Percentiles rank a stretch among this genome's conserved stretches.
These are phyloP conservation scores for Fusarium pseudocircinatum DNA, from an alignment of 2,329 filamentous ascomycete genomes.

Conservation along the genomic window DNA sequence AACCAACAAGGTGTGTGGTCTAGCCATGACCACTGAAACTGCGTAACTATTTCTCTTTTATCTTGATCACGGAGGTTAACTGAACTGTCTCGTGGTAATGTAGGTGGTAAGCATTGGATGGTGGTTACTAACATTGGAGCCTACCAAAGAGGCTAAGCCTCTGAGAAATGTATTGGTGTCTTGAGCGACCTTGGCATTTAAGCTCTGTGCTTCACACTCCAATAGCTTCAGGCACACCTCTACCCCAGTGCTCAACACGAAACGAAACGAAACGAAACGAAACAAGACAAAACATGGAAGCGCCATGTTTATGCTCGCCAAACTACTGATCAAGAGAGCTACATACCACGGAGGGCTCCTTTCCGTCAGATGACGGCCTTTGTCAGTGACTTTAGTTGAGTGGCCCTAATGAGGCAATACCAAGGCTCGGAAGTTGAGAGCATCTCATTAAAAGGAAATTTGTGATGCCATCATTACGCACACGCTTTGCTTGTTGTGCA, in stretches of 20 bases:
- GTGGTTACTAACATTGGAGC: neutral
- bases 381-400: neutral
- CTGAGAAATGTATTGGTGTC: conserved; percentile 23
- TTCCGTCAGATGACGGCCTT: neutral
- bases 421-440: conserved; percentile 1
- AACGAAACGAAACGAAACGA: conserved; percentile 34
- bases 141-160: conserved; percentile 5
- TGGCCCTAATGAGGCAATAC: conserved; percentile 1
- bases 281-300: conserved; percentile 22
- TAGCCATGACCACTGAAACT: neutral
- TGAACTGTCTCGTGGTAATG: neutral
- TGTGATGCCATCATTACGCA: conserved; percentile 31
- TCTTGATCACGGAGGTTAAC: neutral
- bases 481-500: conserved; percentile 3
- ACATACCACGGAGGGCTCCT: neutral
- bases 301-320: neutral
- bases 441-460: neutral
- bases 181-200: conserved; percentile 35
- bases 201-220: conserved; percentile 10
- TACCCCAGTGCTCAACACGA: conserved; percentile 15
- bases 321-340: neutral
- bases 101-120: neutral
- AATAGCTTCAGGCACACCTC: conserved; percentile 9
- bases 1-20: neutral
- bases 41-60: neutral